Evolutionary conservation across 179 eudicot genomes (phyloP).

Genomic region (Kewa caespitosa): DNA sequence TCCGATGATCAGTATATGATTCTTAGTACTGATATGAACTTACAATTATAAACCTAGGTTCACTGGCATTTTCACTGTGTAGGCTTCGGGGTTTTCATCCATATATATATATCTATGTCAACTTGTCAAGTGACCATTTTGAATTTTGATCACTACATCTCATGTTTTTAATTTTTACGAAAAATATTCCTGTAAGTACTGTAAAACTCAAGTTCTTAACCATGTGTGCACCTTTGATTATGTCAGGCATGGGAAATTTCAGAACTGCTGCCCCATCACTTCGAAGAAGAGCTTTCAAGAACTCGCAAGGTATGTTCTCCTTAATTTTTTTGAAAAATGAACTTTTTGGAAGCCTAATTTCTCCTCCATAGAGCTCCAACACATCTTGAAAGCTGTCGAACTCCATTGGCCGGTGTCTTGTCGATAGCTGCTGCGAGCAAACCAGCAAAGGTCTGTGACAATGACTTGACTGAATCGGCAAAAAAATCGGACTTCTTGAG

Average conservation of each 20-base stretch:
- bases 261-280: constrained; percentile 49
- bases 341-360: constrained; percentile 35
- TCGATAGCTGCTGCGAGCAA: constrained; percentile 47
- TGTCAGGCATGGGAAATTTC: constrained; percentile 63
- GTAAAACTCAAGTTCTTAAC: too few species aligned
- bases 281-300: constrained; percentile 41
- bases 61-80: too few species aligned
- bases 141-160: too few species aligned
- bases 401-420: constrained; percentile 56
- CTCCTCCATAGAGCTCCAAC: constrained; percentile 48
- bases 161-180: too few species aligned
- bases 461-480: constrained; percentile 55
- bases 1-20: too few species aligned
- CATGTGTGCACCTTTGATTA: constrained; percentile 51
- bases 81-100: too few species aligned
- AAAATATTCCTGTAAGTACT: too few species aligned
- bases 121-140: too few species aligned
- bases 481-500: constrained; percentile 74
- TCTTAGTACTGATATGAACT: too few species aligned
- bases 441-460: constrained; percentile 48
- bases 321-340: constrained; percentile 32
- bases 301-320: constrained; percentile 48
- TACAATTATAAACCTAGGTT: too few species aligned
- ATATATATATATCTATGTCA: too few species aligned
- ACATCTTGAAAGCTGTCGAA: constrained; percentile 67